Conservation (phyloP, 345 rosid species). For the Aquilaria sinensis region DNA sequence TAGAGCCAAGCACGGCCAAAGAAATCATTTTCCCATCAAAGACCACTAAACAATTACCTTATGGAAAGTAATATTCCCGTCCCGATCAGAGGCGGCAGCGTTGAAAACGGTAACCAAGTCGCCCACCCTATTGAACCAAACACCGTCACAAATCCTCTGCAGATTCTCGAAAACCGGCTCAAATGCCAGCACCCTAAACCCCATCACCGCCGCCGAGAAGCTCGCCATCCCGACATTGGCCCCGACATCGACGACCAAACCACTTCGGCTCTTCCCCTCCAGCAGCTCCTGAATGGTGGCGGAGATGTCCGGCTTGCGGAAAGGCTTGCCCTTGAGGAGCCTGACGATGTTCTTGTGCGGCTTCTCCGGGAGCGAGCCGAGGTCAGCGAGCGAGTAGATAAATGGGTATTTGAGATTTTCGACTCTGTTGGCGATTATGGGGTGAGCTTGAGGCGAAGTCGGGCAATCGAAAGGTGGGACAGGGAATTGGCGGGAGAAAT, state of each 20-base stretch:
- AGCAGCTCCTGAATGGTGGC: conserved; percentile 69
- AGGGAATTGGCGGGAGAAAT: conserved; percentile 14
- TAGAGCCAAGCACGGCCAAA: too few relatives aligned
- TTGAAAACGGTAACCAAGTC: conserved; percentile 75
- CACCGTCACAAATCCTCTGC: conserved; percentile 94
- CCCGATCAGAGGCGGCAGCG: conserved; percentile 78
- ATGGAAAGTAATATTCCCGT: conserved; percentile 78
- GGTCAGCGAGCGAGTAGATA: conserved; percentile 77
- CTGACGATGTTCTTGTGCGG: conserved; percentile 96
- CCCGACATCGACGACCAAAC: conserved; percentile 82
- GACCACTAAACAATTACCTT: conserved; percentile 38
- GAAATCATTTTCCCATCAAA: too few relatives aligned
- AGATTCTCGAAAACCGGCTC: conserved; percentile 92
- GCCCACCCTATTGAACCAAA: conserved; percentile 81
- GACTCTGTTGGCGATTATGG: conserved; percentile 77
- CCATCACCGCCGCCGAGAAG: conserved; percentile 94
- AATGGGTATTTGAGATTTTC: conserved; percentile 82
- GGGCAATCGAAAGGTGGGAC: conserved; percentile 64
- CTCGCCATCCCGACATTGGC: conserved; percentile 99
- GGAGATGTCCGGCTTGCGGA: conserved; percentile 87
- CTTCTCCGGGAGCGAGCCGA: conserved; percentile 80
- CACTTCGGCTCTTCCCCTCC: conserved; percentile 42
- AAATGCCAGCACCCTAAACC: conserved; percentile 75
- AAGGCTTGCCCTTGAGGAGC: conserved; percentile 84
- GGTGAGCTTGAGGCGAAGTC: conserved; percentile 70